Conservation (phyloP, 2,329 filamentous ascomycete species). For the Xylaria sp. region DNA sequence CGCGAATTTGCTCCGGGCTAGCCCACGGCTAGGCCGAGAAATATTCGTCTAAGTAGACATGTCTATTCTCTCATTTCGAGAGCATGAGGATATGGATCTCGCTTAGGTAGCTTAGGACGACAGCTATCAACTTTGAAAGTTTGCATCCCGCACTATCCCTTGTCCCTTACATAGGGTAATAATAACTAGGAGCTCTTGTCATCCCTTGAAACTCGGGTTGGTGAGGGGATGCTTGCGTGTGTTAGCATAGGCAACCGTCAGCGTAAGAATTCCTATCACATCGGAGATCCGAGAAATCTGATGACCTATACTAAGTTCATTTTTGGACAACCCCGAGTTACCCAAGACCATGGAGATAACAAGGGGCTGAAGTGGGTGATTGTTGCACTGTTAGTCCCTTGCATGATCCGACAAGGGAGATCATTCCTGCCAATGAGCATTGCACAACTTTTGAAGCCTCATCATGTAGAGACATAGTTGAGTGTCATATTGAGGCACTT, state of each 20-base stretch:
- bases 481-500: not conserved
- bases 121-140: not conserved
- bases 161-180: slow-evolving; percentile 2
- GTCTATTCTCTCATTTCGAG: not conserved
- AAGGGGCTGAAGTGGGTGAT: slow-evolving; percentile 15
- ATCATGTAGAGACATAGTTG: not conserved
- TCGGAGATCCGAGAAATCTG: slow-evolving; percentile 13
- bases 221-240: not conserved
- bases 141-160: not conserved
- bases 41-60: not conserved
- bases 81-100: not conserved
- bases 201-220: slow-evolving; percentile 12
- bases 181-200: not conserved
- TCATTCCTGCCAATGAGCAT: slow-evolving; percentile 1
- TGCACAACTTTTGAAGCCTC: slow-evolving; percentile 14
- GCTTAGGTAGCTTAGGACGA: not conserved
- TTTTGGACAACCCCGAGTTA: not conserved
- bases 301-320: slow-evolving; percentile 17
- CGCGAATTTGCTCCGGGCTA: not conserved
- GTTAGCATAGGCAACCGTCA: not conserved
- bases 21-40: slow-evolving; percentile 11
- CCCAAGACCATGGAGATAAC: not conserved
- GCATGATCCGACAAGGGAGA: slow-evolving; percentile 22
- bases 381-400: slow-evolving; percentile 27
- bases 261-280: not conserved